Percentiles rank a stretch among this genome's conserved stretches.
phyloP scores from a whole-genome alignment of 306 rosid species.

The Gastrolobium villosum region DNA sequence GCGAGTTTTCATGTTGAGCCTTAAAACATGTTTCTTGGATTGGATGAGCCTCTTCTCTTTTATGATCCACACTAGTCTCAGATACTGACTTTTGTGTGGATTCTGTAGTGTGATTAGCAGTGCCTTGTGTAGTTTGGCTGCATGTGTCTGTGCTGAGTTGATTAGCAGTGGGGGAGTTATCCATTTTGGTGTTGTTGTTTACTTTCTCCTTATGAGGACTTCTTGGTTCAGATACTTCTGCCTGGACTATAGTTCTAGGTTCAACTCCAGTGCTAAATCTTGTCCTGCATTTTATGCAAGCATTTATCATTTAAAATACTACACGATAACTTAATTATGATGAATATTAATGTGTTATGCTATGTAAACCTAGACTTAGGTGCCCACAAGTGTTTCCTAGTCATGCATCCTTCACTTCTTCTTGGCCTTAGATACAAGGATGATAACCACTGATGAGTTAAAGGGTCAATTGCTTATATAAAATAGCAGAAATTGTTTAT shows the following conservation, averaged over 20 bases:
- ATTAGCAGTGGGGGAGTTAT: conserved; percentile 26
- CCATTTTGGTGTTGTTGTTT: conserved; percentile 30
- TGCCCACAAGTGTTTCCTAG: neutral
- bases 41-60: conserved; percentile 36
- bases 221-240: conserved; percentile 47
- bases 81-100: conserved; percentile 32
- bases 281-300: conserved; percentile 64
- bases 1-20: conserved; percentile 33
- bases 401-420: neutral
- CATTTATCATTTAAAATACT: neutral
- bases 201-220: conserved; percentile 38
- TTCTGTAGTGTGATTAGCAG: conserved; percentile 17
- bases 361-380: neutral
- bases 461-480: neutral
- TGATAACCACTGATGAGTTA: neutral
- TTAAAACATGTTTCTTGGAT: conserved; percentile 45
- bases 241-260: conserved; percentile 31
- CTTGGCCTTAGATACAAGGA: conserved; percentile 14
- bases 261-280: conserved; percentile 55
- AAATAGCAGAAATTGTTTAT: neutral
- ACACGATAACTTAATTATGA: neutral
- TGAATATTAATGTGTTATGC: neutral
- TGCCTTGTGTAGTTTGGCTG: conserved; percentile 23
- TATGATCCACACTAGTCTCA: conserved; percentile 21
- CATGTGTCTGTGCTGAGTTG: conserved; percentile 41